phyloP scores from a whole-genome alignment of 768 basidiomycete genomes.

The Porphyrellus cyaneotinctus region DNA sequence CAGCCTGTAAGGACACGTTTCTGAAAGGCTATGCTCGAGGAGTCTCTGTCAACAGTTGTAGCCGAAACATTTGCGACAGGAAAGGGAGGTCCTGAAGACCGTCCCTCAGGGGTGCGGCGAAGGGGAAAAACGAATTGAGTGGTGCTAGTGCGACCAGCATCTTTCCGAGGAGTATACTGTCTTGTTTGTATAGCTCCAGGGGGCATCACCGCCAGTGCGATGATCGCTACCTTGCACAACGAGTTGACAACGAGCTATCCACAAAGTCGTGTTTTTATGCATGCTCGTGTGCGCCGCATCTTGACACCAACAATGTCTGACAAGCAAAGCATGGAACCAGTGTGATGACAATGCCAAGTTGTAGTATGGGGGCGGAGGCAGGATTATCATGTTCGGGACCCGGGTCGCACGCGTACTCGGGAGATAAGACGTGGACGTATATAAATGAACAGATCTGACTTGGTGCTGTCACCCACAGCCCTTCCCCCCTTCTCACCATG shows the following conservation, averaged over 20 bases:
- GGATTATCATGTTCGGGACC: too few relatives aligned
- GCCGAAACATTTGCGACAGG: background rate
- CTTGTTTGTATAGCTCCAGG: background rate
- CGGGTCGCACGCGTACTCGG: constrained; percentile 10
- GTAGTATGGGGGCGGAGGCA: too few relatives aligned
- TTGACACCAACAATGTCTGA: background rate
- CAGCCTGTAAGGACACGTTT: constrained; percentile 17
- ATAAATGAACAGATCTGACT: constrained; percentile 21
- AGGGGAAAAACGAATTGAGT: background rate
- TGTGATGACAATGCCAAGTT: too few relatives aligned
- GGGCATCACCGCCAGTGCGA: background rate
- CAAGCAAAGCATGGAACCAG: background rate
- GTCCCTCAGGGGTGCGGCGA: background rate
- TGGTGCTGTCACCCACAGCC: constrained; percentile 10
- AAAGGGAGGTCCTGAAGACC: background rate
- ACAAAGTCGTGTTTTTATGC: background rate
- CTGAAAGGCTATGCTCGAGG: background rate
- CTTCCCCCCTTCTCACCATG: constrained; percentile 17
- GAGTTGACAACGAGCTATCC: background rate
- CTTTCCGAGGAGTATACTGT: background rate
- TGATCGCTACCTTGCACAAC: background rate
- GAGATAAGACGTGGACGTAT: constrained; percentile 23
- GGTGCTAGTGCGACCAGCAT: background rate
- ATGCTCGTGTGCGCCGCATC: background rate
- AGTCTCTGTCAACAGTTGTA: background rate